Evolutionary conservation across 805 yeast genomes (phyloP), one percentile per base, ranked within the genome.

Genomic region (Monosporozyma yasuniensis): DNA sequence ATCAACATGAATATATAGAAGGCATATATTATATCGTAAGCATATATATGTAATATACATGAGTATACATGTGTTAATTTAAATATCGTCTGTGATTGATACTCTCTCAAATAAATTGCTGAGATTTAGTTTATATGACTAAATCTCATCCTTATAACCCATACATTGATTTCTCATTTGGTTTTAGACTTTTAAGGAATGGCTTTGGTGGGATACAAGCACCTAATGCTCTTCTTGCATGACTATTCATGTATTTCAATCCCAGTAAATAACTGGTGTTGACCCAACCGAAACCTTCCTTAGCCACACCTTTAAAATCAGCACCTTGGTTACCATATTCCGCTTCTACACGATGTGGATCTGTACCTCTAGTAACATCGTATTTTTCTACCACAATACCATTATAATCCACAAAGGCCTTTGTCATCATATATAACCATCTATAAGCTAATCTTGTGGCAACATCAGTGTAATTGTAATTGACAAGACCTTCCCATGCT

Each of bases 241-340:
- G 81, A 47, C 74, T 72, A 54, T 80, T 80, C 66, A 86, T 69
- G 52, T 78, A 78, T 21, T 83, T 74, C 53, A 88, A 69, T 0
- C 96, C 96, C 53, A 84, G 65, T 25, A 84, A 60, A 66, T 79
- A 89, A 58, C 93, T 81, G 5, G 98, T 84, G 70, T 91, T 91
- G 47, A 91, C 96, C 99, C 99, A 91, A 1, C 98, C 99, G 67
- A 91, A 91, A 1, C 99, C 99, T 68, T 93, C 97, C 7, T 85
- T 83, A 0, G 96, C 95, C 41, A 86, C 96, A 44, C 96, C 96
- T 64, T 85, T 84, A 63, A 89, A 87, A 53, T 84, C 95, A 1
- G 87, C 75, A 9, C 99, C 99, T 68, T 93, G 98, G 64, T 91
- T 91, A 21, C 99, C 99, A 67, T 91, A 91, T 65, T 91, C 97